Conservation (phyloP, 176 grass and related monocot genomes). For the Zoysia japonica region DNA sequence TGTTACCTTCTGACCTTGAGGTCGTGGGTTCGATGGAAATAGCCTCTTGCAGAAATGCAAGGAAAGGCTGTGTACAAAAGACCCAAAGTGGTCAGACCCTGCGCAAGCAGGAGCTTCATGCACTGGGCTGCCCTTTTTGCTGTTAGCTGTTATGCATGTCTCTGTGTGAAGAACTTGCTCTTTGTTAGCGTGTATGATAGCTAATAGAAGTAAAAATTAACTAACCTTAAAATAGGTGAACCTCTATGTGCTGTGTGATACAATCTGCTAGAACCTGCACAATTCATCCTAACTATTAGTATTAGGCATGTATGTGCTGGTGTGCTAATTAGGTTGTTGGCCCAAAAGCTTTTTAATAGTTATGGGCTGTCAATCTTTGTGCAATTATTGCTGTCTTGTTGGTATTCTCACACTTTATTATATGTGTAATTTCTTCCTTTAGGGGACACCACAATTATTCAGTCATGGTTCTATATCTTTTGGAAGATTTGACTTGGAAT, state of each 20-base stretch:
- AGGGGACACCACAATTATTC: conserved; percentile 78
- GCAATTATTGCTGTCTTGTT: background rate
- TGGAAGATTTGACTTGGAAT: conserved; percentile 93
- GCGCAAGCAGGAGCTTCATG: too few relatives aligned
- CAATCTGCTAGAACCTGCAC: conserved; percentile 21
- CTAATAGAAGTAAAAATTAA: background rate
- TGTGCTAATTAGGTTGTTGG: conserved; percentile 19
- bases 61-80: too few relatives aligned
- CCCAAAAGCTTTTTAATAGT: background rate
- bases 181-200: background rate
- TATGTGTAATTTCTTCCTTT: conserved; percentile 22
- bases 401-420: conserved; percentile 21
- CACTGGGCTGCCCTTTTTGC: too few relatives aligned
- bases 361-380: background rate
- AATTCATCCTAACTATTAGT: conserved; percentile 20
- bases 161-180: background rate
- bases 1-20: too few relatives aligned
- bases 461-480: conserved; percentile 97
- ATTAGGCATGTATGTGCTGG: background rate
- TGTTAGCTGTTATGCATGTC: background rate
- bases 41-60: too few relatives aligned
- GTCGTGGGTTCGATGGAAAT: too few relatives aligned
- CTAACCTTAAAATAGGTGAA: background rate
- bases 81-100: too few relatives aligned
- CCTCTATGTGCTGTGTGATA: background rate